Conservation (phyloP, 2,329 filamentous ascomycete species). For the Sordariomycetes sp. region DNA sequence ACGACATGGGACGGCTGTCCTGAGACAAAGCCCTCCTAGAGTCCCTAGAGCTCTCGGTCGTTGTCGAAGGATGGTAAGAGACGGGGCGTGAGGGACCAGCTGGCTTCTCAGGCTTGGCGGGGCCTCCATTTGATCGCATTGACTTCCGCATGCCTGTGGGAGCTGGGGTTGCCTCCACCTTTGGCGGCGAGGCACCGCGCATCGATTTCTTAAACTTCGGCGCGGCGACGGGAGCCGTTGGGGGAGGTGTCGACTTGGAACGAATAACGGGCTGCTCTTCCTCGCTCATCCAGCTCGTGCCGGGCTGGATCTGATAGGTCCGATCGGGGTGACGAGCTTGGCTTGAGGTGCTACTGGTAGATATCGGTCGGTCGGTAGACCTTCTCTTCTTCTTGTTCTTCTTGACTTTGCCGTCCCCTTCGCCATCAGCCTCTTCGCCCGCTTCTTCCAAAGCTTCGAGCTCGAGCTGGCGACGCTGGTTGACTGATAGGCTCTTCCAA, state of each 20-base stretch:
- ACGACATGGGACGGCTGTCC: slow-evolving; percentile 1
- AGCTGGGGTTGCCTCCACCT: slow-evolving; percentile 6
- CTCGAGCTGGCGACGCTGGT: slow-evolving; percentile 55
- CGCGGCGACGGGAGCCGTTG: slow-evolving; percentile 1
- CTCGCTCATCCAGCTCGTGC: slow-evolving; percentile 16
- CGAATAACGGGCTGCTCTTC: slow-evolving; percentile 4
- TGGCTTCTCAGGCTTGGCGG: background rate
- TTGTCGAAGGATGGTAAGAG: slow-evolving; percentile 17
- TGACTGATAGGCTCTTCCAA: slow-evolving; percentile 56
- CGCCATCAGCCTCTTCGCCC: slow-evolving; percentile 32
- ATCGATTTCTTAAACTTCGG: slow-evolving; percentile 38
- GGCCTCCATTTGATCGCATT: slow-evolving; percentile 9
- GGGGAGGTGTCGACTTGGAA: slow-evolving; percentile 1
- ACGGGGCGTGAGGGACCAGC: slow-evolving; percentile 15
- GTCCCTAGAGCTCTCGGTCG: slow-evolving; percentile 8
- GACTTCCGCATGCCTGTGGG: slow-evolving; percentile 17
- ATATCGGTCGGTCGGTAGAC: slow-evolving; percentile 1
- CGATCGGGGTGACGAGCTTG: slow-evolving; percentile 11
- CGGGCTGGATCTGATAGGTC: slow-evolving; percentile 29
- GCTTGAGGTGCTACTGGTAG: slow-evolving; percentile 1
- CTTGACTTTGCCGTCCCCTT: slow-evolving; percentile 13
- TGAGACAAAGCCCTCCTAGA: background rate
- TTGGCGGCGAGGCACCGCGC: slow-evolving; percentile 21
- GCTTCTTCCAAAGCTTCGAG: slow-evolving; percentile 45
- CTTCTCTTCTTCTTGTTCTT: slow-evolving; percentile 27